Conservation (phyloP, 805 yeast species). For the Myxozyma geophila region DNA sequence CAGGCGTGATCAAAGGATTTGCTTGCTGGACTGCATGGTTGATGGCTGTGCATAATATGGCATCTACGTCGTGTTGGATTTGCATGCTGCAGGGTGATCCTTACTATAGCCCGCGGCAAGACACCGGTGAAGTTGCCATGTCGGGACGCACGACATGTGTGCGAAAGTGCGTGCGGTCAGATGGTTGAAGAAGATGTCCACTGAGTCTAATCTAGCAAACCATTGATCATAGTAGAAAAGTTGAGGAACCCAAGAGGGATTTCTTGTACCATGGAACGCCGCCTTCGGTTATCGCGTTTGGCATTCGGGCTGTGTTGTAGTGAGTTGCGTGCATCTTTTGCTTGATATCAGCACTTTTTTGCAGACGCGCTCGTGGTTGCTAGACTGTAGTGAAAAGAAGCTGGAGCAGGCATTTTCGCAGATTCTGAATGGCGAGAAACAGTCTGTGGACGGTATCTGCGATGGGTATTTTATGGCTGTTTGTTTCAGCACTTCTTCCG, state of each 20-base stretch:
- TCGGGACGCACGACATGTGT: conserved; percentile 12
- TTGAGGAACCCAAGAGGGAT: not conserved
- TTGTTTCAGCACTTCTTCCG: no score
- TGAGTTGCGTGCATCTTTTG: not conserved
- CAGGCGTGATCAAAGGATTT: conserved; percentile 54
- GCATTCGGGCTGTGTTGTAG: not conserved
- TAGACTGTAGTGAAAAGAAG: not conserved
- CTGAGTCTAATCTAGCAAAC: conserved; percentile 20
- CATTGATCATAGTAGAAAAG: conserved; percentile 19
- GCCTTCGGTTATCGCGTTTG: conserved; percentile 11
- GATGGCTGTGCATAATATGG: conserved; percentile 54
- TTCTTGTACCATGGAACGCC: conserved; percentile 10
- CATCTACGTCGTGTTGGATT: conserved; percentile 55
- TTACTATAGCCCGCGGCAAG: conserved; percentile 13
- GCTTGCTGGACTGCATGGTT: conserved; percentile 51
- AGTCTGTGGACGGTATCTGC: not conserved
- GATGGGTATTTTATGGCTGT: not conserved
- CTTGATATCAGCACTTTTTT: not conserved
- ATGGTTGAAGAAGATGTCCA: conserved; percentile 23
- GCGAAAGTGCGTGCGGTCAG: conserved; percentile 12
- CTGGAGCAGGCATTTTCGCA: no score
- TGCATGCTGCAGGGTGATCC: no score
- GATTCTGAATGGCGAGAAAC: no score
- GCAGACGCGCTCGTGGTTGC: not conserved
- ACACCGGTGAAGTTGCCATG: conserved; percentile 11